These are phyloP conservation scores for Magnaporthiopsis rhizophila DNA, from an alignment of 2,329 filamentous ascomycete genomes.

Conservation along the genomic window DNA sequence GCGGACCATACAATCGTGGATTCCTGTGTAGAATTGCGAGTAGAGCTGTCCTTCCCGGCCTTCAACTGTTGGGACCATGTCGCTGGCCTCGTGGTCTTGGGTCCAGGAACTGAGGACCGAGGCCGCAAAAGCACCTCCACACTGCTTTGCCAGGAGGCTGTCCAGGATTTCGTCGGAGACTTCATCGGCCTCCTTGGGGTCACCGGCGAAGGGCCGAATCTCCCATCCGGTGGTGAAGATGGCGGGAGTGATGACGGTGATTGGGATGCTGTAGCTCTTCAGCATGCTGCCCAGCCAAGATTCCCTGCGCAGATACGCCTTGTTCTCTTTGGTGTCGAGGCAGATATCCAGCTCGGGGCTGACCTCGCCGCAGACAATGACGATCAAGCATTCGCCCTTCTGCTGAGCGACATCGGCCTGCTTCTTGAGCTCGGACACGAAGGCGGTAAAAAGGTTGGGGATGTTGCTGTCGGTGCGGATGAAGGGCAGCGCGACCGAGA, in stretches of 20 bases:
- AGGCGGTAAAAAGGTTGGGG: constrained; percentile 1
- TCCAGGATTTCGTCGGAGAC: background rate
- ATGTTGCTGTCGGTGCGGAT: background rate
- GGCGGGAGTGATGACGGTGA: constrained; percentile 4
- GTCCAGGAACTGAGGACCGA: background rate
- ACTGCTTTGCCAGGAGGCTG: constrained; percentile 1
- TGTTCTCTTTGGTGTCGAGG: background rate
- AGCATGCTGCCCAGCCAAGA: background rate
- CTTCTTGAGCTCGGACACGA: constrained; percentile 1
- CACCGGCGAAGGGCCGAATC: constrained; percentile 1
- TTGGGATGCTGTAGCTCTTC: constrained; percentile 4
- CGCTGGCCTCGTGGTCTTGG: background rate
- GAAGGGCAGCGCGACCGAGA: background rate
- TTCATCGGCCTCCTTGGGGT: background rate
- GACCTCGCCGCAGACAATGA: constrained; percentile 2
- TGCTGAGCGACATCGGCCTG: constrained; percentile 4
- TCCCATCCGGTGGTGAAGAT: constrained; percentile 5
- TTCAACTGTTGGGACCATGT: background rate
- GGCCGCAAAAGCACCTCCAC: constrained; percentile 4
- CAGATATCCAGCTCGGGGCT: constrained; percentile 6
- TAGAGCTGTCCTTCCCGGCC: background rate
- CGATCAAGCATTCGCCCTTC: constrained; percentile 2
- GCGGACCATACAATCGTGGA: constrained; percentile 3
- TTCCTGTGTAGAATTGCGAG: background rate
- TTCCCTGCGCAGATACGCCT: background rate